Percentiles rank a stretch among this genome's conserved stretches.
These are phyloP conservation scores for Protoeuglena noctilucae DNA, from an alignment of 139 green algal genomes.

Conservation along the genomic window DNA sequence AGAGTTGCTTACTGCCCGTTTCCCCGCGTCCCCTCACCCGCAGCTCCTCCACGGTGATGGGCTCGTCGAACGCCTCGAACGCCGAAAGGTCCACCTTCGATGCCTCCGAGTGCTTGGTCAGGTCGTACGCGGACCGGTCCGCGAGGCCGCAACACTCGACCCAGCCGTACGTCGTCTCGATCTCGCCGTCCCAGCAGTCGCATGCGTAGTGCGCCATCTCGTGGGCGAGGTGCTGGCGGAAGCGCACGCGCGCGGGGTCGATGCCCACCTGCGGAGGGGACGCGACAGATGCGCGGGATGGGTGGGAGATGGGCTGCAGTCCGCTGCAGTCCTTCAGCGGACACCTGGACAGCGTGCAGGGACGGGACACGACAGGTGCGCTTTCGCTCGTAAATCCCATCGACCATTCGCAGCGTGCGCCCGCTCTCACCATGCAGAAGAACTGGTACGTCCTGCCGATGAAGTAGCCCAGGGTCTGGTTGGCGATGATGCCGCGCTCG, in stretches of 20 bases:
- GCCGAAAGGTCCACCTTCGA: constrained; percentile 68
- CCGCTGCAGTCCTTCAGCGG: too few species aligned
- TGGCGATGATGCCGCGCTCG: constrained; percentile 74
- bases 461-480: constrained; percentile 98
- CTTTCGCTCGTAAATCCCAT: too few species aligned
- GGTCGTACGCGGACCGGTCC: constrained; percentile 86
- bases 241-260: constrained; percentile 63
- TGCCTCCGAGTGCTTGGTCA: constrained; percentile 49
- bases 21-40: too few species aligned
- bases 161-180: constrained; percentile 93
- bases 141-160: constrained; percentile 94
- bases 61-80: constrained; percentile 39
- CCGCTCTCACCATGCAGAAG: constrained; percentile 41
- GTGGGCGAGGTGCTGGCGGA: constrained; percentile 93
- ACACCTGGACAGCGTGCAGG: too few species aligned
- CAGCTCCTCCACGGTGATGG: constrained; percentile 44
- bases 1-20: too few species aligned
- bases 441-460: constrained; percentile 95
- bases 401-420: too few species aligned
- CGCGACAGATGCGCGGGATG: too few species aligned
- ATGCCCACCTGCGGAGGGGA: constrained; percentile 48
- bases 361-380: too few species aligned
- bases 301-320: too few species aligned
- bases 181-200: constrained; percentile 97
- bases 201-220: constrained; percentile 83